These are phyloP conservation scores for Malus domestica DNA, from an alignment of 306 rosid species.

Conservation along the genomic window ASM211411v1 NC_041798.1:23888501-23889000, in stretches of 20 bases:
- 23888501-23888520: conserved; percentile 17
- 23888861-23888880: neutral
- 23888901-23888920: neutral
- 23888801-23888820: neutral
- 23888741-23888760: conserved; percentile 83
- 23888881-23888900: neutral
- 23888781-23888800: neutral
- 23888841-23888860: neutral
- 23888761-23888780: conserved; percentile 51
- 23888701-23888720: conserved; percentile 91
- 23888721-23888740: conserved; percentile 83
- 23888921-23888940: neutral
- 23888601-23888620: conserved; percentile 45
- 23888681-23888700: conserved; percentile 70
- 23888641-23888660: conserved; percentile 19
- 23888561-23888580: conserved; percentile 50
- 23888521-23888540: conserved; percentile 19
- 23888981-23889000: neutral
- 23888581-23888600: conserved; percentile 37
- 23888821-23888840: neutral
- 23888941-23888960: neutral
- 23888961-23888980: neutral
- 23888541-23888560: conserved; percentile 35
- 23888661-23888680: conserved; percentile 31
- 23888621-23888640: conserved; percentile 52